Evolutionary conservation across 2,329 filamentous ascomycete genomes (phyloP).

Genomic region (Diplodia corticola): DNA sequence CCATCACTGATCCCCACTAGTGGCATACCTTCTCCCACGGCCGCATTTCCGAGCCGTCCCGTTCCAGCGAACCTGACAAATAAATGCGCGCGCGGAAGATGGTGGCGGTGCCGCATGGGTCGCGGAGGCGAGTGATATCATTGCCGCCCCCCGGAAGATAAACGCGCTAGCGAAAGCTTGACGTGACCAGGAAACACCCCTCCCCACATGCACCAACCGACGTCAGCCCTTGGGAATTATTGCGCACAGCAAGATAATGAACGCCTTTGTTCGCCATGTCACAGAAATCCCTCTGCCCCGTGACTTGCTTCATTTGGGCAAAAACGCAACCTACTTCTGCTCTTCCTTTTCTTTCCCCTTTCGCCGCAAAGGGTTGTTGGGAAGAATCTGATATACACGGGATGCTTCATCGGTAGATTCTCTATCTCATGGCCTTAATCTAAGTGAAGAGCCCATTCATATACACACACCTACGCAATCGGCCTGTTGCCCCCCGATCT

Average conservation of each 20-base stretch:
- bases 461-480: background rate
- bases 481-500: background rate
- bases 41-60: background rate
- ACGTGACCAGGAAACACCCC: background rate
- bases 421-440: background rate
- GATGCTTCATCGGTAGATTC: background rate
- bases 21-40: background rate
- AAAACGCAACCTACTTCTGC: background rate
- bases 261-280: background rate
- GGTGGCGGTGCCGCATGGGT: too few species aligned
- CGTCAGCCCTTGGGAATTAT: background rate
- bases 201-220: background rate
- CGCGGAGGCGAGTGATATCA: conserved; percentile 3
- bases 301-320: background rate
- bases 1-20: background rate
- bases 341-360: background rate
- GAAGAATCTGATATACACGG: background rate
- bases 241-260: too few species aligned
- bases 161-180: conserved; percentile 16
- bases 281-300: background rate
- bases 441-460: background rate
- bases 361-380: background rate
- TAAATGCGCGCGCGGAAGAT: background rate
- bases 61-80: background rate
- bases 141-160: background rate